These are phyloP conservation scores for Torulaspora quercuum DNA, from an alignment of 805 yeast species.

Conservation along the genomic window DNA sequence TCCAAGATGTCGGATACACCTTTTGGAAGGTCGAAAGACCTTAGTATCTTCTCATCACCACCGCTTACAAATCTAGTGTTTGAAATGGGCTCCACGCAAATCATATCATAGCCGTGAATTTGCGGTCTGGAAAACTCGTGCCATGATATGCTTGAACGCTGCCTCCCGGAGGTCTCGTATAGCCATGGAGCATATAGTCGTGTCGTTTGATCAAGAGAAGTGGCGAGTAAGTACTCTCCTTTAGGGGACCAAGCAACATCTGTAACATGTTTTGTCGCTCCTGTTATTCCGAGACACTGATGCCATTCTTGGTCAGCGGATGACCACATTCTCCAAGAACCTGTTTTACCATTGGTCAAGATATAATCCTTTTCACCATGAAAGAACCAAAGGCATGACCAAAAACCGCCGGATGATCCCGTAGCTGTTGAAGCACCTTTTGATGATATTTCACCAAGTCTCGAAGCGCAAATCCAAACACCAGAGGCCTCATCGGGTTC, in stretches of 20 bases:
- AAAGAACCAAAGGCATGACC: conserved; percentile 68
- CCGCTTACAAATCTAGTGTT: conserved; percentile 76
- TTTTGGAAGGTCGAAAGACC: conserved; percentile 86
- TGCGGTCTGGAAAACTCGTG: conserved; percentile 95
- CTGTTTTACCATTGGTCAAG: conserved; percentile 85
- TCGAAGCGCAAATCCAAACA: conserved; percentile 76
- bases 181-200: conserved; percentile 71
- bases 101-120: conserved; percentile 97
- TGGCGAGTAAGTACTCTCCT: conserved; percentile 66
- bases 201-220: conserved; percentile 92
- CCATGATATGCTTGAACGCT: conserved; percentile 50
- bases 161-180: conserved; percentile 31
- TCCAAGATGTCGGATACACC: conserved; percentile 63
- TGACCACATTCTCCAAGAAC: conserved; percentile 82
- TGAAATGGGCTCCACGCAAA: conserved; percentile 62
- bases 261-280: conserved; percentile 69
- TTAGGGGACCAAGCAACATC: conserved; percentile 71
- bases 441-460: conserved; percentile 88
- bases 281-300: conserved; percentile 61
- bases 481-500: conserved; percentile 82
- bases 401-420: conserved; percentile 80
- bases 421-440: conserved; percentile 99
- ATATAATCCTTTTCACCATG: conserved; percentile 47
- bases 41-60: conserved; percentile 89
- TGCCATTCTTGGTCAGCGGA: conserved; percentile 41